Base-by-base conservation (phyloP, 306 rosid species). In the Acacia crassicarpa region DNA sequence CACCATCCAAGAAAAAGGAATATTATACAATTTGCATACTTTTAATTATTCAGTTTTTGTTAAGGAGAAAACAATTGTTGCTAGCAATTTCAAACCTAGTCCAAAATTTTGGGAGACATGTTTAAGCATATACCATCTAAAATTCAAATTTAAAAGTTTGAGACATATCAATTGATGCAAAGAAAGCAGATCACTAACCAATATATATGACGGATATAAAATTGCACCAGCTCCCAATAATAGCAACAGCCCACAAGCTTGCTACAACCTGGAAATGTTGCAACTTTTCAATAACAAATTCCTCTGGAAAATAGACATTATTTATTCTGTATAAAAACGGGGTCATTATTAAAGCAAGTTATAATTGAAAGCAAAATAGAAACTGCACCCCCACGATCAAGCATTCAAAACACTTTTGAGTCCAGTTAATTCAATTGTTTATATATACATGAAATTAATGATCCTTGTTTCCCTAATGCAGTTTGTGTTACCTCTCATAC, bases 121-220 rank as follows among this genome's bases (percentile, higher is more conserved):
- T 40, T 35, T 13, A 25, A 75, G n/a, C 49, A 41, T 25, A 22
- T 14, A 43, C 19, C 48, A 41, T 67, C 5, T 35, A 44, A 23
- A 41, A 63, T 43, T 44, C 48, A 76, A 69, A n/a, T 33, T 46
- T 25, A 68, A 61, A 19, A 74, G 41, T 25, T 22, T 30, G 15
- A 15, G 2, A 48, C 25, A 32, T 23, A 84, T 82, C 69, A 33
- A 84, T 67, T 3, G 12, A 56, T n/a, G 43, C 19, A 73, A 78
- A 67, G 30, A 70, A 71, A 74, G 46, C 7, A 62, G 75, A 46
- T 72, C 48, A 27, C 98, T 94, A 79, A 95, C 98, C 98, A 81
- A 90, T 10, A 85, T 90, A 95, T 22, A 90, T 56, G 74, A 93
- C 95, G n/a, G 98, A 86, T 63, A 95, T 78, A 74, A 95, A 89